phyloP scores from a whole-genome alignment of 2,329 filamentous ascomycete species.

The Penicillium sp. region DNA sequence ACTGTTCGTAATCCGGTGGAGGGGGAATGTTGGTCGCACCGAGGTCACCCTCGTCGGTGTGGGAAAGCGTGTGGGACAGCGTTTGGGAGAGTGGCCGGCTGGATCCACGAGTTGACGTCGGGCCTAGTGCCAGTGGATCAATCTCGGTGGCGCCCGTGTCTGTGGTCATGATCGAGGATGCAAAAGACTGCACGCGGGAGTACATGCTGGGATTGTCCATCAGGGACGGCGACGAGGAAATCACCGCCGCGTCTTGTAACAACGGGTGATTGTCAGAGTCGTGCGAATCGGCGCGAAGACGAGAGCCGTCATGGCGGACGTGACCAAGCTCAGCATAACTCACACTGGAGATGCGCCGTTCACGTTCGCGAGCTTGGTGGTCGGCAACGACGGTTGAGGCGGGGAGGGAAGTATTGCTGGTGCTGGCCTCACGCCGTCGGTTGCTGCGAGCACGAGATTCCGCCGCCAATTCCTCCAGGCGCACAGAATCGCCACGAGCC shows the following conservation, averaged over 20 bases:
- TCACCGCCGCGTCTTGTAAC: constrained; percentile 37
- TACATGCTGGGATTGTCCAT: constrained; percentile 25
- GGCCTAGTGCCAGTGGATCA: constrained; percentile 27
- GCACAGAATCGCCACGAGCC: constrained; percentile 64
- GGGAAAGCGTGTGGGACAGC: too few species aligned
- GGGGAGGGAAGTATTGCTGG: constrained; percentile 33
- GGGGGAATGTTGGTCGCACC: constrained; percentile 38
- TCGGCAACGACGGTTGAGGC: constrained; percentile 44
- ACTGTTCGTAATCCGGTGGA: constrained; percentile 42
- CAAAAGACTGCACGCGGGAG: constrained; percentile 35
- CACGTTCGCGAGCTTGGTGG: constrained; percentile 44
- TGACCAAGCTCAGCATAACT: constrained; percentile 49
- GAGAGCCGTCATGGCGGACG: constrained; percentile 50
- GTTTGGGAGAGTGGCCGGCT: constrained; percentile 19
- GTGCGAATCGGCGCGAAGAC: constrained; percentile 47
- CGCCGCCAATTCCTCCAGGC: constrained; percentile 64
- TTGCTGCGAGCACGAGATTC: constrained; percentile 46
- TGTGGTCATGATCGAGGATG: constrained; percentile 37
- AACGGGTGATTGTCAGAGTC: constrained; percentile 50
- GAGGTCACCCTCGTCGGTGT: constrained; percentile 36
- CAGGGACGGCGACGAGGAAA: constrained; percentile 27
- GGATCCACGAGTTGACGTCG: constrained; percentile 25
- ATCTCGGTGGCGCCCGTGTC: constrained; percentile 31
- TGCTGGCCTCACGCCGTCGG: constrained; percentile 33
- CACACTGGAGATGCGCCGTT: constrained; percentile 48